Evolutionary conservation across 345 rosid species (phyloP).

Genomic region (Abelmoschus esculentus): DNA sequence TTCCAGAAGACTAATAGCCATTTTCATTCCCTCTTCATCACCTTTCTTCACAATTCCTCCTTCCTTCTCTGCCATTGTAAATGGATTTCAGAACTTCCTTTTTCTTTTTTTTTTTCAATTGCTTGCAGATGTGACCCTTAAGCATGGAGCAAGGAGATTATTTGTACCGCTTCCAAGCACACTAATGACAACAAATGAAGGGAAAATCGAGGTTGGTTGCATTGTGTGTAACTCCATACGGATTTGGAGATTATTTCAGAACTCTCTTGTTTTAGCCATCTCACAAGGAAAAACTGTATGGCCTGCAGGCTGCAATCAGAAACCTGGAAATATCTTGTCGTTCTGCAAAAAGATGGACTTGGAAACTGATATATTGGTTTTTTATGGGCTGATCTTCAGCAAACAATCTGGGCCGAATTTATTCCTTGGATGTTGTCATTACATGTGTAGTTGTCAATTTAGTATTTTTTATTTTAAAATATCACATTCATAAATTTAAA

Average conservation of each 20-base stretch:
- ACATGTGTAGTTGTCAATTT: no score
- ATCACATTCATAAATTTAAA: no score
- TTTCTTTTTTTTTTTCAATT: background rate
- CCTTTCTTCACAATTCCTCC: slow-evolving; percentile 35
- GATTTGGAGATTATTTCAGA: background rate
- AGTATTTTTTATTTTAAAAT: no score
- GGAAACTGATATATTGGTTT: no score
- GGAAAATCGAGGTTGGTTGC: slow-evolving; percentile 28
- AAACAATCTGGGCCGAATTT: background rate
- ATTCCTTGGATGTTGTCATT: no score
- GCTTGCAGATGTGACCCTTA: background rate
- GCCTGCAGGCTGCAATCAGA: background rate
- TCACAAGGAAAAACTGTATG: background rate
- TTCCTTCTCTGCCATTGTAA: slow-evolving; percentile 40
- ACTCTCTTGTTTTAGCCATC: background rate
- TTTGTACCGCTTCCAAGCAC: slow-evolving; percentile 17
- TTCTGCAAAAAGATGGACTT: no score
- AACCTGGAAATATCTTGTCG: background rate
- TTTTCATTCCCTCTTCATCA: slow-evolving; percentile 32
- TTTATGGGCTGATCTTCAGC: background rate
- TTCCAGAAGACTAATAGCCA: slow-evolving; percentile 31
- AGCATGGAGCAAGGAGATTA: background rate
- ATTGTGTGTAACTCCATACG: slow-evolving; percentile 19
- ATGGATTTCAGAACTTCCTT: background rate
- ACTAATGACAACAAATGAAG: slow-evolving; percentile 18